These are phyloP conservation scores for Ophidiomyces ophidiicola DNA, from an alignment of 2,329 filamentous ascomycete genomes.

Conservation along the genomic window DNA sequence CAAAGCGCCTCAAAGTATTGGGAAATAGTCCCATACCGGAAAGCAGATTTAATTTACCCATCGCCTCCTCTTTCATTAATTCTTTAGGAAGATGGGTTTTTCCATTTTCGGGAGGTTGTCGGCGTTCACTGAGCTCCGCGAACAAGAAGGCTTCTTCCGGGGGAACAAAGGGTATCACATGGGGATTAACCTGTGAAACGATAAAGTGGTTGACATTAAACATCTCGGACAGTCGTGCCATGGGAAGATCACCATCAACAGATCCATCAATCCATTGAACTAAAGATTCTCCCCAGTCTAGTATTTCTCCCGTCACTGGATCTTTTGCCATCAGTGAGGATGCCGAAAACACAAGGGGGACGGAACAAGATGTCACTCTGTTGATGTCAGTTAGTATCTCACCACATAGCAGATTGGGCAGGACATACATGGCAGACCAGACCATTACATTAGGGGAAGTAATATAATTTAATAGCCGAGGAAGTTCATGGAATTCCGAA, in stretches of 20 bases:
- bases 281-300: conserved; percentile 74
- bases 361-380: conserved; percentile 79
- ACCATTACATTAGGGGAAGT: conserved; percentile 91
- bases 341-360: conserved; percentile 73
- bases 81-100: conserved; percentile 41
- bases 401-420: background rate
- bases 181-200: conserved; percentile 91
- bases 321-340: conserved; percentile 74
- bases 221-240: conserved; percentile 81
- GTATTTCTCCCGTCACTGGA: conserved; percentile 60
- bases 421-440: conserved; percentile 70
- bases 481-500: conserved; percentile 74
- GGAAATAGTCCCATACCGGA: conserved; percentile 71
- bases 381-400: conserved; percentile 3
- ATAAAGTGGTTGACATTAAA: conserved; percentile 99
- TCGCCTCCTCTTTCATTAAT: conserved; percentile 63
- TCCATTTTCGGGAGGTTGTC: conserved; percentile 8
- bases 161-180: conserved; percentile 73
- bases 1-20: conserved; percentile 63
- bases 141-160: conserved; percentile 52
- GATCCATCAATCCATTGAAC: conserved; percentile 89
- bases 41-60: conserved; percentile 69
- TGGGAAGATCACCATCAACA: conserved; percentile 85
- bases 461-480: conserved; percentile 77
- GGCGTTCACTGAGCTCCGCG: conserved; percentile 22